Base-by-base conservation (phyloP, 176 grass and related monocot species). In the Hsuehochloa calcarea region DNA sequence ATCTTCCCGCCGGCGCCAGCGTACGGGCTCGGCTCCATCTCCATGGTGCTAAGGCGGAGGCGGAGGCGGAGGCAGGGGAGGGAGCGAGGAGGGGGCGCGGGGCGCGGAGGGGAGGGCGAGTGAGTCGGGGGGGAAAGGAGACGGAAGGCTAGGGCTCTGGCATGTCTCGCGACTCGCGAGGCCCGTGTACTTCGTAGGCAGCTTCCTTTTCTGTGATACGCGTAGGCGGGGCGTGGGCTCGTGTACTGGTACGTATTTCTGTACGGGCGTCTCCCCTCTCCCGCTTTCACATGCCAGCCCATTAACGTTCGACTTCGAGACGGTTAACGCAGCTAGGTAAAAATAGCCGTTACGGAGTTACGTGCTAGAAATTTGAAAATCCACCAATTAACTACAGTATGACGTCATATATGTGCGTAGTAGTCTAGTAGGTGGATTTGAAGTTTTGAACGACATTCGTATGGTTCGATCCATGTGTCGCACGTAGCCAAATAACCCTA, bases 1-100 rank as follows among this genome's bases (percentile, higher is more conserved):
- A 95, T 85, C 89, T 98, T 98, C 46, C 96, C 96, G 44, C 96
- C 96, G 56, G 84, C 86, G 62, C 91, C 80, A 8, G 83, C 47
- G 84, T 79, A 87, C 68, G 89, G 52, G 75, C 79, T 82, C 35
- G 84, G 85, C 56, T 91, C 82, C 92, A 94, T 94, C 56, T 91
- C 82, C 92, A 94, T 94, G 65, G 76, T 20, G 75, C 40, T n/a
- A 66, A 19, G 66, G 74, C 34, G 49, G 80, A 3, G 46, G 70
- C 6, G 44, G 19, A 0, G 69, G 68, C 5, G 26, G 31, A 23
- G 11, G 25, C 9, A 65, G 65, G 41, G n/a, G 65, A 8, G 40
- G 49, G 9, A 27, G 79, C 19, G 26, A 2, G 20, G 78, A 35
- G 44, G 60, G 26, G 45, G 59, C 45, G 82, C n/a, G 62, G 50